phyloP scores from a whole-genome alignment of 2,329 filamentous ascomycete species.

The Exutisphaerella laricina region DNA sequence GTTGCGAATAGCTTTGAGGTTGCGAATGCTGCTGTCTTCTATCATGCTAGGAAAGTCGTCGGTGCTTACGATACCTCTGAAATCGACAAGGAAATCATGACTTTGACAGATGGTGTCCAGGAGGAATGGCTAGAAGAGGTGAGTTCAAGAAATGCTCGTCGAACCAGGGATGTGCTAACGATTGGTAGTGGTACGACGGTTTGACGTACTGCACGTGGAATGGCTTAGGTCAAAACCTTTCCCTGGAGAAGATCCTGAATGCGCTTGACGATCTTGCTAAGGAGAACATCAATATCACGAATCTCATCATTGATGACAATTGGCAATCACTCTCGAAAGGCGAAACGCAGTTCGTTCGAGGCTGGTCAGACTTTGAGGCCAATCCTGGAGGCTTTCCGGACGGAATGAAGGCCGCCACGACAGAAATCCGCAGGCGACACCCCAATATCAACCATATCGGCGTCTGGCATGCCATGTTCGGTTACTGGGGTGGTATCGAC shows the following conservation, averaged over 20 bases:
- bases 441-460: conserved; percentile 74
- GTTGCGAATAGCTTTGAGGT: conserved; percentile 67
- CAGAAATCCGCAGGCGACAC: conserved; percentile 60
- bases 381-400: conserved; percentile 71
- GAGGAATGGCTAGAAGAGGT: conserved; percentile 72
- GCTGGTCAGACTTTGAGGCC: conserved; percentile 81
- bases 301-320: conserved; percentile 92
- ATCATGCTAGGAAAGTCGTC: conserved; percentile 70
- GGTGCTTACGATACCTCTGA: conserved; percentile 40
- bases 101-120: conserved; percentile 45
- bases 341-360: conserved; percentile 47
- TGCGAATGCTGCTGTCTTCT: conserved; percentile 75
- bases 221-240: conserved; percentile 75
- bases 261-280: conserved; percentile 67
- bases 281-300: conserved; percentile 70
- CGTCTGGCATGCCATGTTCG: conserved; percentile 85
- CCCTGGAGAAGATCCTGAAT: conserved; percentile 69
- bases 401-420: conserved; percentile 67
- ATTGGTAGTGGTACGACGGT: conserved; percentile 60
- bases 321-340: conserved; percentile 74
- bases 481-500: conserved; percentile 89
- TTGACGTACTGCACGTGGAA: conserved; percentile 98
- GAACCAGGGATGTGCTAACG: neutral
- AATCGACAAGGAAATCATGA: conserved; percentile 42
- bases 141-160: conserved; percentile 31